These are phyloP conservation scores for Rhodotorula taiwanensis DNA, from an alignment of 768 basidiomycete genomes.

Conservation along the genomic window DNA sequence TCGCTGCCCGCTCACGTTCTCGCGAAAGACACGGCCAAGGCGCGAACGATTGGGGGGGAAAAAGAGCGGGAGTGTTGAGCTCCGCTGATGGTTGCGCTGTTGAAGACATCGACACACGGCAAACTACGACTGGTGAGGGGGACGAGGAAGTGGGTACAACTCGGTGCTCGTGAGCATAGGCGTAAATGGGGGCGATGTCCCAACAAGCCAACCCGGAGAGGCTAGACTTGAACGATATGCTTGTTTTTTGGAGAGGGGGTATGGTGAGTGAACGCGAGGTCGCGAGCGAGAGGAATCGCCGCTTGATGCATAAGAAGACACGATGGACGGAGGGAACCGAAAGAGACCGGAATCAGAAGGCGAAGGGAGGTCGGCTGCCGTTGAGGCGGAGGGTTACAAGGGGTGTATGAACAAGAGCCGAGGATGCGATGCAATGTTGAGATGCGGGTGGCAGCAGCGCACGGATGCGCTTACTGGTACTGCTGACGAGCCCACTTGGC, in stretches of 20 bases:
- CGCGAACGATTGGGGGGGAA: too few relatives aligned
- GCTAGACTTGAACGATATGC: too few relatives aligned
- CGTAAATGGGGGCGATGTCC: too few relatives aligned
- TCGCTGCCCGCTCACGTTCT: too few relatives aligned
- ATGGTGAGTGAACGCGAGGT: neutral
- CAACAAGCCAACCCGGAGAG: neutral
- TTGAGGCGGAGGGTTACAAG: conserved; percentile 13
- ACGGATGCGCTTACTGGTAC: conserved; percentile 45
- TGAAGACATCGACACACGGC: conserved; percentile 6
- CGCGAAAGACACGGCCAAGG: too few relatives aligned
- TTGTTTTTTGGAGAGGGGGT: neutral
- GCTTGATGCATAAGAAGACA: conserved; percentile 3
- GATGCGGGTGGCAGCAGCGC: neutral
- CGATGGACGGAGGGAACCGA: neutral
- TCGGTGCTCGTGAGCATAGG: neutral
- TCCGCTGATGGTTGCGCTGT: neutral
- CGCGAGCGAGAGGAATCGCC: conserved; percentile 28
- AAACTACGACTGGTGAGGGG: neutral
- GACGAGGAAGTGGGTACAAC: neutral
- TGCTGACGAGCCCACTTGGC: conserved; percentile 87
- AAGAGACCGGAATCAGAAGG: neutral
- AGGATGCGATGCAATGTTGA: conserved; percentile 6
- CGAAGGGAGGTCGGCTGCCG: conserved; percentile 5
- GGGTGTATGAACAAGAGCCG: neutral
- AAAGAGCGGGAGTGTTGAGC: conserved; percentile 5